These are phyloP conservation scores for Solanum aculeatissimum DNA, from an alignment of 305 asterid genomes.

Conservation along the genomic window DNA sequence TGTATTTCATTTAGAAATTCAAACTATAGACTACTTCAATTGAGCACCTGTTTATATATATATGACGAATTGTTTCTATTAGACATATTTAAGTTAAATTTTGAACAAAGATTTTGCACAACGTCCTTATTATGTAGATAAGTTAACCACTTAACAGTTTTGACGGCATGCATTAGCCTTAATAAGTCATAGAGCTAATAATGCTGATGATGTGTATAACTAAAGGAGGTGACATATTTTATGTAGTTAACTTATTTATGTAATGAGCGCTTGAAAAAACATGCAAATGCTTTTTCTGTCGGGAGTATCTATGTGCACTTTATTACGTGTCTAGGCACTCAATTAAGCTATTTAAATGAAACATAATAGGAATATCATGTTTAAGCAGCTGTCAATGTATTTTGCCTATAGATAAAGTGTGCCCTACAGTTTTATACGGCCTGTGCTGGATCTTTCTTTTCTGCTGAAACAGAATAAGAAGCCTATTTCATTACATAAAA, in stretches of 20 bases:
- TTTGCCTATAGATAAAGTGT: neutral
- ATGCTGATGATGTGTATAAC: neutral
- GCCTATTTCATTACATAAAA: neutral
- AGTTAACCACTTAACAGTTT: neutral
- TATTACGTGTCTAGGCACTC: neutral
- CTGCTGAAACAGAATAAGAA: neutral
- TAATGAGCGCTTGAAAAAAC: neutral
- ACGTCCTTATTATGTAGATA: neutral
- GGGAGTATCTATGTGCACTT: neutral
- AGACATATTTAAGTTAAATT: neutral
- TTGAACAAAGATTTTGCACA: neutral
- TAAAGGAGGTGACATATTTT: neutral
- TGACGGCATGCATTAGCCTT: neutral
- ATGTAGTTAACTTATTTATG: neutral
- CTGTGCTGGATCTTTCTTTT: neutral
- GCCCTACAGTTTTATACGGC: neutral
- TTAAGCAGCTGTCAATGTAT: too few relatives aligned
- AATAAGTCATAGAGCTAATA: too few relatives aligned
- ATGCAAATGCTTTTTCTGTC: neutral
- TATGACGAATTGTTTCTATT: neutral
- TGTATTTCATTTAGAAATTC: neutral
- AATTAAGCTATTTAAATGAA: neutral
- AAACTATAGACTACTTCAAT: neutral
- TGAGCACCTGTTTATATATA: neutral
- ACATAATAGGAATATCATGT: neutral